A percentile compares a stretch with the other conserved stretches of the same genome.
These are phyloP conservation scores for Davidsoniella virescens DNA, from an alignment of 2,329 filamentous ascomycete species.

Conservation along the genomic window DNA sequence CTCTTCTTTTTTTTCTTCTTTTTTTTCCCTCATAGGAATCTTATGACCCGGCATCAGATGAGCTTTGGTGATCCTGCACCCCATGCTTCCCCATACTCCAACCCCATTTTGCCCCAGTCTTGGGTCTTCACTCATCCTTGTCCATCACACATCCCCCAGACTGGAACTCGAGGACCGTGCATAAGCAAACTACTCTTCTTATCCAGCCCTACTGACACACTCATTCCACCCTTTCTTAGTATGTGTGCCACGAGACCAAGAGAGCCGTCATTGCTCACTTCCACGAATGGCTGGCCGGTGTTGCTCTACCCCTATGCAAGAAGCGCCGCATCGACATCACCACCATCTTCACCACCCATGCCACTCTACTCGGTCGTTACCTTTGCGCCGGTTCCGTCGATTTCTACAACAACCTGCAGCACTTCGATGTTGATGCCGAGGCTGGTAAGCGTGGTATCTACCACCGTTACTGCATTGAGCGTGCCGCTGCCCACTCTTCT, in stretches of 20 bases:
- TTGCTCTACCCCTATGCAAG: constrained; percentile 79
- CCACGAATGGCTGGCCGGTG: constrained; percentile 95
- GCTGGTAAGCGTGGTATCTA: constrained; percentile 97
- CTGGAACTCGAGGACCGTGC: neutral
- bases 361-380: constrained; percentile 78
- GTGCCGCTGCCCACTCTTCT: constrained; percentile 74
- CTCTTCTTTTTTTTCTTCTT: neutral
- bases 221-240: constrained; percentile 34
- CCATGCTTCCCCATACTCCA: constrained; percentile 9
- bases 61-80: constrained; percentile 7
- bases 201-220: neutral
- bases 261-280: constrained; percentile 94
- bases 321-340: constrained; percentile 91
- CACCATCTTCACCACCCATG: constrained; percentile 97
- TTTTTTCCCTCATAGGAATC: neutral
- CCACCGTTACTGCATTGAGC: constrained; percentile 95
- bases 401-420: constrained; percentile 97
- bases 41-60: constrained; percentile 3
- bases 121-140: neutral
- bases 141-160: neutral
- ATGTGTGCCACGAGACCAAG: constrained; percentile 80
- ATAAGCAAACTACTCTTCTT: neutral
- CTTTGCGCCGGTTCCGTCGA: constrained; percentile 95
- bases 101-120: constrained; percentile 4
- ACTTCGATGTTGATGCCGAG: constrained; percentile 91